Conservation (phyloP, 768 basidiomycete species). For the Sporobolomyces pararoseus region DNA sequence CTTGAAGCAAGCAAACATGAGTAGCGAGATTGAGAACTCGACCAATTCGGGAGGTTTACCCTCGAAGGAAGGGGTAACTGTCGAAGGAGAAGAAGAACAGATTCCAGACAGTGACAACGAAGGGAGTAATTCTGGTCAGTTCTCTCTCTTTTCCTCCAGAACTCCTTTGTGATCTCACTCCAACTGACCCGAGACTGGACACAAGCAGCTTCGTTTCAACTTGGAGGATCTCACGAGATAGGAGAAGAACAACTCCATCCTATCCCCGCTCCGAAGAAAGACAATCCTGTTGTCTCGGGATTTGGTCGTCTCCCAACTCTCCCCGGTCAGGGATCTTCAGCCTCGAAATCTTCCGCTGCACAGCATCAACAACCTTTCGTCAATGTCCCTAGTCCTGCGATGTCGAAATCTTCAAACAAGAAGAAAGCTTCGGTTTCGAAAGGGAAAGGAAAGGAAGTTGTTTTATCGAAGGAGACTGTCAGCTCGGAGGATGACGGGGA, state of each 20-base stretch:
- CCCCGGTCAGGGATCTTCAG: background rate
- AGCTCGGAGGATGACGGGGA: background rate
- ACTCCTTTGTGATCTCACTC: background rate
- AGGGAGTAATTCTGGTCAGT: background rate
- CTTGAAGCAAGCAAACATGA: background rate
- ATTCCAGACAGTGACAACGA: conserved; percentile 36
- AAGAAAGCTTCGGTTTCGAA: background rate
- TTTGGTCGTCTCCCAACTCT: background rate
- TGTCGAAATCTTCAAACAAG: background rate
- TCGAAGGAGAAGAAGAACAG: background rate
- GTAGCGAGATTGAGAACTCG: conserved; percentile 3
- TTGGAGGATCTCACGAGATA: background rate
- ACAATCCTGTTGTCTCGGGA: background rate
- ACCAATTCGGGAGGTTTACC: background rate
- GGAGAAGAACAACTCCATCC: too few relatives aligned
- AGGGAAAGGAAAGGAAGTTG: background rate
- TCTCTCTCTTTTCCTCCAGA: background rate
- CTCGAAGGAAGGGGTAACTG: background rate
- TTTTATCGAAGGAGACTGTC: background rate
- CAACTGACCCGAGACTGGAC: background rate
- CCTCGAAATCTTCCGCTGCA: background rate
- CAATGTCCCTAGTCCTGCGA: background rate
- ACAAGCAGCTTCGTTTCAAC: background rate
- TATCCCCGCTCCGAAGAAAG: background rate
- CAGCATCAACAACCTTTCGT: background rate